Conservation (phyloP, 1,139 yeast genomes). For the Magnusiomyces suaveolens region DNA sequence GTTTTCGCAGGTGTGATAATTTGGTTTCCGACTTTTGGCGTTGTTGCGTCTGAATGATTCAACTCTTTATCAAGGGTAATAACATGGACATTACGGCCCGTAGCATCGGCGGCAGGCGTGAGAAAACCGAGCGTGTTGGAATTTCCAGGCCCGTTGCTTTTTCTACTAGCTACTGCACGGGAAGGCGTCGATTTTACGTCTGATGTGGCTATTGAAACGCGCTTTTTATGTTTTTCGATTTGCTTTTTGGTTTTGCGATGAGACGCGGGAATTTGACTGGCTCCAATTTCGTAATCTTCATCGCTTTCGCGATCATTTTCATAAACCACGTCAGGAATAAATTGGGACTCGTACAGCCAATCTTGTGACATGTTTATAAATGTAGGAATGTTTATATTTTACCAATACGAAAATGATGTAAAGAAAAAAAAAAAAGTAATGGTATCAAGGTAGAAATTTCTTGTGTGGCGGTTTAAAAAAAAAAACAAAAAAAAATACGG, state of each 20-base stretch:
- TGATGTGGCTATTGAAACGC: background rate
- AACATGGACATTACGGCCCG: background rate
- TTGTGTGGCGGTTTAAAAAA: background rate
- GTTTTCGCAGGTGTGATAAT: background rate
- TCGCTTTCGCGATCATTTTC: constrained; percentile 6
- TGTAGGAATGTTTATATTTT: too few species aligned
- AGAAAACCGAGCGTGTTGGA: background rate
- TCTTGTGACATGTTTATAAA: background rate
- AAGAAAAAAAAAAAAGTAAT: background rate
- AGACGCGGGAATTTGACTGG: constrained; percentile 3
- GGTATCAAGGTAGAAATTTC: background rate
- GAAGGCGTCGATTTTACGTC: background rate
- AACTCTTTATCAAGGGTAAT: background rate
- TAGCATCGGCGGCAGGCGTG: background rate
- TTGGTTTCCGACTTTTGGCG: background rate
- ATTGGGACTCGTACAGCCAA: background rate
- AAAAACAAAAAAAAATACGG: background rate
- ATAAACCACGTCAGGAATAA: background rate
- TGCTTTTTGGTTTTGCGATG: background rate
- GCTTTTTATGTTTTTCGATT: background rate
- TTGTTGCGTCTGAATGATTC: background rate
- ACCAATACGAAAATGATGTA: too few species aligned
- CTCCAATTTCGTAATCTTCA: constrained; percentile 5
- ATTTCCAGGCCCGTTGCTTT: background rate
- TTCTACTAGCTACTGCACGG: background rate